phyloP scores from a whole-genome alignment of 345 rosid species.

The Euphorbia peplus region DNA sequence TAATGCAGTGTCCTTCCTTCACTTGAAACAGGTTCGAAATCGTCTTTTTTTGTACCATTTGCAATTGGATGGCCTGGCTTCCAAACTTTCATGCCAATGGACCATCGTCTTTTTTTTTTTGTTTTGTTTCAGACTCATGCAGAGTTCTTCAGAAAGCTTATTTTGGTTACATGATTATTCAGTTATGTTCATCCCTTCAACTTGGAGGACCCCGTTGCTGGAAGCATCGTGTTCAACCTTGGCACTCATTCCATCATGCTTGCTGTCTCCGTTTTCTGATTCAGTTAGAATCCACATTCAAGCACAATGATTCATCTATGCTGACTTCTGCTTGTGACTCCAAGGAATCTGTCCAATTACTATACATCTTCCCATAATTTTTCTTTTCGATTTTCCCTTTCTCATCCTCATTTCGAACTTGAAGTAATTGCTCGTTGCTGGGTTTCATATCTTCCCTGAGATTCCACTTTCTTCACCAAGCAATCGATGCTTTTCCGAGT shows the following conservation, averaged over 20 bases:
- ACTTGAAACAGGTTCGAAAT: too few relatives aligned
- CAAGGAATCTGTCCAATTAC: conserved; percentile 9
- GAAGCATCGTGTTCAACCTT: conserved; percentile 15
- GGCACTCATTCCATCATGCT: conserved; percentile 17
- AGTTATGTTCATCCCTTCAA: conserved; percentile 12
- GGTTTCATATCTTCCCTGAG: background rate
- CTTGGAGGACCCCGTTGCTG: conserved; percentile 1
- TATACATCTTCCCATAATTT: conserved; percentile 17
- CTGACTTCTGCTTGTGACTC: conserved; percentile 15
- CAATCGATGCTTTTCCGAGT: background rate
- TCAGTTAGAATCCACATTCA: conserved; percentile 8
- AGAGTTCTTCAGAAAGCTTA: conserved; percentile 20
- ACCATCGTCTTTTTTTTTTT: conserved; percentile 1
- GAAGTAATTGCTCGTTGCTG: conserved; percentile 13
- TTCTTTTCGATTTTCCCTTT: conserved; percentile 2
- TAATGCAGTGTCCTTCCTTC: conserved; percentile 9
- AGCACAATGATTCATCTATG: conserved; percentile 2
- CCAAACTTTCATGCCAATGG: conserved; percentile 11
- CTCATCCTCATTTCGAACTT: conserved; percentile 21
- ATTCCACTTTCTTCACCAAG: conserved; percentile 1
- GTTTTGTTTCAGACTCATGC: conserved; percentile 18
- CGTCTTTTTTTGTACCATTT: background rate
- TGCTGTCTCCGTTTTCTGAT: conserved; percentile 20
- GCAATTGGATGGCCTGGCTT: conserved; percentile 8
- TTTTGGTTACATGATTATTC: conserved; percentile 20